These are phyloP conservation scores for Eruca vesicaria DNA, from an alignment of 441 rosid species.

Conservation along the genomic window DNA sequence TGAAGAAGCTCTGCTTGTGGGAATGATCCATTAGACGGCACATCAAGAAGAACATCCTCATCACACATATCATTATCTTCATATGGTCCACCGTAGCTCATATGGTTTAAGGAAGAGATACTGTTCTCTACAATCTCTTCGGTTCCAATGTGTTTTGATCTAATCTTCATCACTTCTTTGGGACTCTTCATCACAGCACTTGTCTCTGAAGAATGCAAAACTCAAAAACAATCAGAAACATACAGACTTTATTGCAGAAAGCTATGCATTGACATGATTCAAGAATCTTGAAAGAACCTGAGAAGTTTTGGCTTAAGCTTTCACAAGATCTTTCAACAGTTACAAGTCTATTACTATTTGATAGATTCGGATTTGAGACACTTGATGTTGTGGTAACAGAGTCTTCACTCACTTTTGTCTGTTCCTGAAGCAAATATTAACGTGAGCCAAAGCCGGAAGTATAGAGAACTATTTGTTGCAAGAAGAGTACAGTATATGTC, in stretches of 20 bases:
- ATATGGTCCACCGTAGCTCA: constrained; percentile 61
- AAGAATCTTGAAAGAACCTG: constrained; percentile 31
- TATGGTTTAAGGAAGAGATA: constrained; percentile 71
- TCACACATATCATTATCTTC: constrained; percentile 64
- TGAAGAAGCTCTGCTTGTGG: constrained; percentile 94
- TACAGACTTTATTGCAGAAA: neutral
- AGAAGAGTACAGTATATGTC: constrained; percentile 18
- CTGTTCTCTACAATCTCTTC: constrained; percentile 59
- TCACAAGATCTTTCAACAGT: constrained; percentile 28
- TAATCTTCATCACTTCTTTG: constrained; percentile 46
- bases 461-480: neutral
- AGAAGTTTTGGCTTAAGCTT: constrained; percentile 34
- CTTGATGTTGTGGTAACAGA: constrained; percentile 15
- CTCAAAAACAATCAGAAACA: constrained; percentile 21
- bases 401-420: constrained; percentile 10
- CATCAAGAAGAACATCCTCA: constrained; percentile 79
- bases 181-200: constrained; percentile 61
- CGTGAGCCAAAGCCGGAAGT: constrained; percentile 18
- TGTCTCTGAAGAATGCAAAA: constrained; percentile 46
- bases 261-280: constrained; percentile 1
- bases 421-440: constrained; percentile 11
- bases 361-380: constrained; percentile 14
- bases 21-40: constrained; percentile 79
- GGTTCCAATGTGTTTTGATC: constrained; percentile 42
- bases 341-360: constrained; percentile 4